A percentile compares a stretch with the other conserved stretches of the same genome.
Conservation (phyloP, 2,329 filamentous ascomycete species). For the Thermothelomyces thermophilus region DNA sequence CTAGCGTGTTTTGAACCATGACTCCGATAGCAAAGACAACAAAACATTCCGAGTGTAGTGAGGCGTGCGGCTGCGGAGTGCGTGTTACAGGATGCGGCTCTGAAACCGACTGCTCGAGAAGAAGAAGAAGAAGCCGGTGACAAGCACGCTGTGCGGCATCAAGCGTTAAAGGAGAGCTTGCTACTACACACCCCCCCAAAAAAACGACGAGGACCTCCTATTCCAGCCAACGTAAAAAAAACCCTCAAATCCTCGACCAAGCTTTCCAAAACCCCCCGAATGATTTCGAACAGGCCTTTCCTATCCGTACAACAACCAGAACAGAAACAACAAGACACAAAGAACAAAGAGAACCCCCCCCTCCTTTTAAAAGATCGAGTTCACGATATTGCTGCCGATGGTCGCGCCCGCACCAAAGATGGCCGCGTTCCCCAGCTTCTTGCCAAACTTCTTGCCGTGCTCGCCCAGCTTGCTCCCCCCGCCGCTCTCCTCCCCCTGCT, state of each 20-base stretch:
- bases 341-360: neutral
- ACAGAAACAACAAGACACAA: neutral
- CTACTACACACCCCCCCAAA: too few species aligned
- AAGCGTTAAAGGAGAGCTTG: neutral
- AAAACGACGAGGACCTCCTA: neutral
- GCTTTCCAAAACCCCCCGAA: too few species aligned
- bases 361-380: slow-evolving; percentile 68
- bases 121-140: too few species aligned
- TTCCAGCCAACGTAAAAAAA: too few species aligned
- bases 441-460: slow-evolving; percentile 90
- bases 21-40: too few species aligned
- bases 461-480: slow-evolving; percentile 59
- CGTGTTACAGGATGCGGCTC: too few species aligned
- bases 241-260: too few species aligned
- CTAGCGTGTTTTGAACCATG: too few species aligned
- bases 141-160: too few species aligned
- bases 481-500: slow-evolving; percentile 37
- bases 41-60: too few species aligned
- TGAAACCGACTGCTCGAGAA: neutral
- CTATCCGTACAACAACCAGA: neutral
- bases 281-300: neutral
- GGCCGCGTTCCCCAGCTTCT: slow-evolving; percentile 78
- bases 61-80: too few species aligned
- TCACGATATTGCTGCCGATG: slow-evolving; percentile 83
- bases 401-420: slow-evolving; percentile 92